Conservation (phyloP, 2,329 filamentous ascomycete species). For the Monosporascus sp. region DNA sequence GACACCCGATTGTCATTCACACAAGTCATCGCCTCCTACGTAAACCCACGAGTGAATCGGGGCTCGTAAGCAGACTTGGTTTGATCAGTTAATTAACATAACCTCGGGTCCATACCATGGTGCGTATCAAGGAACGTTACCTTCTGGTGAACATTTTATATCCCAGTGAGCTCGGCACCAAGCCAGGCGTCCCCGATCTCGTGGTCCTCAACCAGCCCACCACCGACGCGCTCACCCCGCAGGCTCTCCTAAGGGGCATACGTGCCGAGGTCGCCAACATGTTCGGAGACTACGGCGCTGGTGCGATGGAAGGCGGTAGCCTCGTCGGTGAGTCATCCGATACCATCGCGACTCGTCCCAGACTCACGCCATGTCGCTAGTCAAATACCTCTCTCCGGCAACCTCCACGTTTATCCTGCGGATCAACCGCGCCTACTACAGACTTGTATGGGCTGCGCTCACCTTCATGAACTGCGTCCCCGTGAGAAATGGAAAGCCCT, state of each 20-base stretch:
- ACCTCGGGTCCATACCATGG: constrained; percentile 53
- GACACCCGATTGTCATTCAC: too few species aligned
- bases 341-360: neutral
- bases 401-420: constrained; percentile 92
- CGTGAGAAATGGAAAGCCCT: constrained; percentile 53
- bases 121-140: constrained; percentile 93
- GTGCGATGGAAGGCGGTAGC: constrained; percentile 59
- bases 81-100: neutral
- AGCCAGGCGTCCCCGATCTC: constrained; percentile 47
- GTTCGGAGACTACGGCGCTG: constrained; percentile 86
- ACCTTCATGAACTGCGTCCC: constrained; percentile 72
- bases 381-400: constrained; percentile 89
- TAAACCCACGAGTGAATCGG: neutral
- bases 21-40: neutral
- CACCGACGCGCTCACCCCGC: constrained; percentile 61
- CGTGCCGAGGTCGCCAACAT: constrained; percentile 64
- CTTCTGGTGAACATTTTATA: constrained; percentile 93
- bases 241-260: constrained; percentile 62
- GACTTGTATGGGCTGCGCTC: constrained; percentile 84
- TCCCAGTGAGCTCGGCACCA: constrained; percentile 48
- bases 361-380: constrained; percentile 38
- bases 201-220: constrained; percentile 77
- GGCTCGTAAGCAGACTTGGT: neutral
- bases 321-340: constrained; percentile 53
- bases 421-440: constrained; percentile 75